Evolutionary conservation across 176 grass and related monocot species (phyloP).

Genomic region (Canna indica): DNA sequence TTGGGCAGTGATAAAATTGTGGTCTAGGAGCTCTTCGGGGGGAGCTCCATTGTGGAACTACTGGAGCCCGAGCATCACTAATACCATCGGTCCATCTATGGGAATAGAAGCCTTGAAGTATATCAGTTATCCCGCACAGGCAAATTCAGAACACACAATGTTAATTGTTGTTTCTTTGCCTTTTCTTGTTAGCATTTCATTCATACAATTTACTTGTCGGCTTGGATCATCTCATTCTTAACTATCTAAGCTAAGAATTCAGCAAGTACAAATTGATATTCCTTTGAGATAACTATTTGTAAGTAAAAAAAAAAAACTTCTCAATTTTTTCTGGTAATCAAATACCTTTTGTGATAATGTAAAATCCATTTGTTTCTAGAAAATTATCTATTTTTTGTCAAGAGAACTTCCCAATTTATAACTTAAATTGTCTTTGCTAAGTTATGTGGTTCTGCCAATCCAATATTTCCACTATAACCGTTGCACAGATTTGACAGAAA

Average conservation of each 20-base stretch:
- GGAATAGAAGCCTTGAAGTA: conserved; percentile 95
- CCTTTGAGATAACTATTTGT: neutral
- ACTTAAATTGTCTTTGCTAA: neutral
- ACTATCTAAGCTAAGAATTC: neutral
- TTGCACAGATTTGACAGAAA: too few species aligned
- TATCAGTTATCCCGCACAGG: conserved; percentile 98
- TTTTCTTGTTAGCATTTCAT: neutral
- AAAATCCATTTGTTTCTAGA: neutral
- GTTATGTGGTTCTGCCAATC: neutral
- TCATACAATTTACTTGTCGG: neutral
- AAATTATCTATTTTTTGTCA: neutral
- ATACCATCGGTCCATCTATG: conserved; percentile 89
- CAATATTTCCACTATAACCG: neutral
- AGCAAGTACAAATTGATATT: neutral
- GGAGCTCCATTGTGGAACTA: conserved; percentile 56
- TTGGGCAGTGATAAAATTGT: conserved; percentile 80
- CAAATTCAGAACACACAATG: conserved; percentile 12
- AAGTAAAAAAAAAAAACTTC: neutral
- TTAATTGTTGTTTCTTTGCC: neutral
- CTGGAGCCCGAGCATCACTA: conserved; percentile 76
- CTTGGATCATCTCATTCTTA: neutral
- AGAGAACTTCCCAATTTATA: neutral
- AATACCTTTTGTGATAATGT: neutral
- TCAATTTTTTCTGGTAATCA: neutral
- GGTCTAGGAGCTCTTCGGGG: conserved; percentile 46